Evolutionary conservation across 169 alveolate genomes (phyloP).

Genomic region (Plasmodium vivax): DNA sequence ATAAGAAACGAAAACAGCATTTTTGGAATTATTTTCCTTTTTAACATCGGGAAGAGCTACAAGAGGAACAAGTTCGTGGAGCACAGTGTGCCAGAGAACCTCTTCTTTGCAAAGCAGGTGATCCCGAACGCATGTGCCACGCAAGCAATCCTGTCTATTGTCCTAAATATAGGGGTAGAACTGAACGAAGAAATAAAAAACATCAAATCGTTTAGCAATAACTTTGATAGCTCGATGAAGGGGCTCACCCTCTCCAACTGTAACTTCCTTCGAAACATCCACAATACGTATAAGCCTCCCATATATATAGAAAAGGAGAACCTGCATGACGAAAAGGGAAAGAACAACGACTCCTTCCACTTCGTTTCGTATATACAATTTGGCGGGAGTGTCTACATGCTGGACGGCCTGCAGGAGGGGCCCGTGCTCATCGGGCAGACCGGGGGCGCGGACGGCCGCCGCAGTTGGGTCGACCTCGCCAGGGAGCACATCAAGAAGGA

Average conservation of each 20-base stretch:
- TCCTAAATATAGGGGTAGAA: slow-evolving; percentile 82
- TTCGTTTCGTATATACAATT: slow-evolving; percentile 91
- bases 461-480: slow-evolving; percentile 20
- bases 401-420: slow-evolving; percentile 79
- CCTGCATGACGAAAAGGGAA: slow-evolving; percentile 78
- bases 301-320: slow-evolving; percentile 85
- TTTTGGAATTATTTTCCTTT: slow-evolving; percentile 91
- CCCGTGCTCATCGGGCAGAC: slow-evolving; percentile 32
- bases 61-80: slow-evolving; percentile 66
- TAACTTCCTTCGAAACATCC: slow-evolving; percentile 86
- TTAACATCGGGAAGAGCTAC: slow-evolving; percentile 84
- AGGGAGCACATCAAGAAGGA: slow-evolving; percentile 40
- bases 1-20: slow-evolving; percentile 73
- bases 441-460: background rate
- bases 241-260: slow-evolving; percentile 91
- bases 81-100: slow-evolving; percentile 74
- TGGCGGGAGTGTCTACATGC: slow-evolving; percentile 74
- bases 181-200: slow-evolving; percentile 82
- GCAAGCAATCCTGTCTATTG: slow-evolving; percentile 90
- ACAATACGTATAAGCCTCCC: slow-evolving; percentile 85
- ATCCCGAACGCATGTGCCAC: slow-evolving; percentile 95
- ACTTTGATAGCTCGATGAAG: slow-evolving; percentile 86
- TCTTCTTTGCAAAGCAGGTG: slow-evolving; percentile 93
- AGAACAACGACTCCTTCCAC: slow-evolving; percentile 91
- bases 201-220: slow-evolving; percentile 86